Percentiles rank a stretch among this genome's conserved stretches.
Conservation (phyloP, 371 early-diverging fungal species). For the Dichotomocladium elegans region DNA sequence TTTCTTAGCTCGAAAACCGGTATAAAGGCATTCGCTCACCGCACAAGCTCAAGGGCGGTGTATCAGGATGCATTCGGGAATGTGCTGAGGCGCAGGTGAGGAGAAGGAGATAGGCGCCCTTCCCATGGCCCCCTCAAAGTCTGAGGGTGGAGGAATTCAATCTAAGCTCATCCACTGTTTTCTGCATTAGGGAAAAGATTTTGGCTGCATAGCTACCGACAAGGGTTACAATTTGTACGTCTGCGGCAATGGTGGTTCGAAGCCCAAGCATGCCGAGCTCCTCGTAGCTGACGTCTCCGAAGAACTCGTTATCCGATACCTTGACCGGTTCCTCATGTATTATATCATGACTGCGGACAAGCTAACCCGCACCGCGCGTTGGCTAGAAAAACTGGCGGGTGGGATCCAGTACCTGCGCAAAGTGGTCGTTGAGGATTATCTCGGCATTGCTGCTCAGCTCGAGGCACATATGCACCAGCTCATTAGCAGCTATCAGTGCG, state of each 20-base stretch:
- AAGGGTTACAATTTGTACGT: conserved; percentile 71
- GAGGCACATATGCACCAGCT: conserved; percentile 59
- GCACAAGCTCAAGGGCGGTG: conserved; percentile 63
- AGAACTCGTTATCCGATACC: conserved; percentile 47
- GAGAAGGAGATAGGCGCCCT: background rate
- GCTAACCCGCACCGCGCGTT: conserved; percentile 62
- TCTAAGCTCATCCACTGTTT: background rate
- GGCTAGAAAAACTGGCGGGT: conserved; percentile 67
- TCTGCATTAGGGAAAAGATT: conserved; percentile 24
- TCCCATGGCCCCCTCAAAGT: background rate
- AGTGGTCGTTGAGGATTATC: conserved; percentile 58
- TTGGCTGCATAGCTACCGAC: conserved; percentile 65
- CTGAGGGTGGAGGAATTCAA: conserved; percentile 12
- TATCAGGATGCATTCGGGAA: conserved; percentile 64
- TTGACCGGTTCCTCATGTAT: conserved; percentile 70
- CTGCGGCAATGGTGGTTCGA: conserved; percentile 66
- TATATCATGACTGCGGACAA: conserved; percentile 67
- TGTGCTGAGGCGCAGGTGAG: conserved; percentile 67
- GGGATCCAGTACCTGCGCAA: conserved; percentile 60
- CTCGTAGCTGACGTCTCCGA: conserved; percentile 54
- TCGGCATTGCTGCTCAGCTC: conserved; percentile 58
- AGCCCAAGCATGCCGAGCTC: conserved; percentile 64
- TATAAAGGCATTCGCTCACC: conserved; percentile 68
- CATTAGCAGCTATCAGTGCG: conserved; percentile 55
- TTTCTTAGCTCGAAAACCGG: conserved; percentile 48